These are phyloP conservation scores for Hyaloperonospora arabidopsidis DNA, from an alignment of 352 stramenopile species.

Conservation along the genomic window DNA sequence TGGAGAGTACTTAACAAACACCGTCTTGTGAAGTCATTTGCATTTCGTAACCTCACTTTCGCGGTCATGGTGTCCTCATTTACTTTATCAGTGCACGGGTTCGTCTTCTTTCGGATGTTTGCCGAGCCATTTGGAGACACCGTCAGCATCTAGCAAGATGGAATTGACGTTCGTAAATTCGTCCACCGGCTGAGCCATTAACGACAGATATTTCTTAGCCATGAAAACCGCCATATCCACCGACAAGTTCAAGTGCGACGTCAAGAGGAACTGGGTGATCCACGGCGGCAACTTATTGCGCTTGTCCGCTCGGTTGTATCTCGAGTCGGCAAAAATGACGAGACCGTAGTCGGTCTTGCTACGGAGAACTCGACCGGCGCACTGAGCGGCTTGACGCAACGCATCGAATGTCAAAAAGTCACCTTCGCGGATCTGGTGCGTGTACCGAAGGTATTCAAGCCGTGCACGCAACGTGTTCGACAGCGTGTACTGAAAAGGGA, in stretches of 20 bases:
- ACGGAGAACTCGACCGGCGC: conserved; percentile 95
- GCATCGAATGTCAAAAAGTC: conserved; percentile 49
- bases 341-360: conserved; percentile 99
- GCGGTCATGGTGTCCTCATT: background rate
- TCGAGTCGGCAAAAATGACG: conserved; percentile 16
- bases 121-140: conserved; percentile 74
- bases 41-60: too few relatives aligned
- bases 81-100: conserved; percentile 20
- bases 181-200: conserved; percentile 83
- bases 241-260: conserved; percentile 92
- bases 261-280: conserved; percentile 66
- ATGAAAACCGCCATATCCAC: conserved; percentile 90
- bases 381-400: conserved; percentile 95
- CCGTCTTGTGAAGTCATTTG: too few relatives aligned
- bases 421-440: too few relatives aligned
- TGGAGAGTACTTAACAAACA: conserved; percentile 21
- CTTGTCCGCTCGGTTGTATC: conserved; percentile 82
- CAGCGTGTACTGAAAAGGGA: too few relatives aligned
- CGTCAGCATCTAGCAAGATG: conserved; percentile 89
- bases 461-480: too few relatives aligned
- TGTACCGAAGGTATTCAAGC: too few relatives aligned
- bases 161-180: conserved; percentile 87
- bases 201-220: background rate
- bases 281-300: conserved; percentile 96
- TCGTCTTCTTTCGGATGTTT: conserved; percentile 34